Evolutionary conservation across 2,329 filamentous ascomycete species (phyloP), one percentile per base, ranked within the genome.

Genomic region (Cordyceps cicadae): DNA sequence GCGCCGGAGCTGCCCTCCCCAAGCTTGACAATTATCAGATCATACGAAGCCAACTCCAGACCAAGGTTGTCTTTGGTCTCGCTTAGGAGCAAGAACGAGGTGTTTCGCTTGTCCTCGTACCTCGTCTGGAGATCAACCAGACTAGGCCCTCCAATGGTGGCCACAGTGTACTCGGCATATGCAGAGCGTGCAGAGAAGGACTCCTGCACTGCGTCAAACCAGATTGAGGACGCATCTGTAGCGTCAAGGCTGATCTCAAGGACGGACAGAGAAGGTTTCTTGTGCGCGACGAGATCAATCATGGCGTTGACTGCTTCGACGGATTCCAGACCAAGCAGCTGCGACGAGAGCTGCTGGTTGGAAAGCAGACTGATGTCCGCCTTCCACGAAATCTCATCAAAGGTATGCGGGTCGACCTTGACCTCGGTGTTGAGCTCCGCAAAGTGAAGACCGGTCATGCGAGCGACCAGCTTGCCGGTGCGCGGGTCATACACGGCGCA

Each of bases 261-360:
- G 12, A 76, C 67, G 1, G 62, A 68, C 2, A 73, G 64, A 1
- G 52, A 45, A 1, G 74, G 74, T 24, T 67, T 73, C 60, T 71
- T 72, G 62, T 76, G 71, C 0, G 68, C 71, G 0, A 74, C 58
- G 0, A 75, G 61, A 53, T 76, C 70, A 6, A 77, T 57, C 1
- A 73, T 48, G 1, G 24, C 14, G 21, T 63, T 37, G 34, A 64
- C 26, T 19, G 32, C 54, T 11, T 26, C 43, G 17, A 8, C 49
- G 19, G 34, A 14, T 11, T 56, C 54, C 1, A 56, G 54, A 12
- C 54, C 21, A 3, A 46, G 43, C 3, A 34, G 29, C 14, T 45
- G 39, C 2, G 53, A 43, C 3, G 54, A 26, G 12, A 56, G 26
- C 21, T 55, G 39, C 19, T 61, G 49, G 17, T 6, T 1, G 6